These are phyloP conservation scores for Adansonia digitata DNA, from an alignment of 345 rosid genomes.

Conservation along the genomic window DNA sequence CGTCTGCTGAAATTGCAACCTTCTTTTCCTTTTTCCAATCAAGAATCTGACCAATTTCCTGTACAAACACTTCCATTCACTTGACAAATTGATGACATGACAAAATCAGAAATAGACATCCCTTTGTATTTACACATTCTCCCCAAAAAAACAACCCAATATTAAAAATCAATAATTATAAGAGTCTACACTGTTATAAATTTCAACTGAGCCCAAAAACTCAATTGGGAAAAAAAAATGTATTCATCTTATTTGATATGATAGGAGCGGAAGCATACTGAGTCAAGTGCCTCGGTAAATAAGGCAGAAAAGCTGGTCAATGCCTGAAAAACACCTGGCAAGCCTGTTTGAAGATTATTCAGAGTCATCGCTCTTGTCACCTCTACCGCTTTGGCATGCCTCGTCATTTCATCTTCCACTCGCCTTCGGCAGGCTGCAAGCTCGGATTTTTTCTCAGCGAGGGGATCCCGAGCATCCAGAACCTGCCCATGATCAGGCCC, in stretches of 20 bases:
- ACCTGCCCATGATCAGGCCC: constrained; percentile 58
- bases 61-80: constrained; percentile 26
- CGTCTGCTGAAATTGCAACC: constrained; percentile 21
- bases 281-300: constrained; percentile 56
- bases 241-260: constrained; percentile 52
- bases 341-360: constrained; percentile 82
- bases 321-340: constrained; percentile 93
- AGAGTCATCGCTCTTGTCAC: constrained; percentile 89
- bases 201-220: constrained; percentile 23
- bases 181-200: constrained; percentile 23
- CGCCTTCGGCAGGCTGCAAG: constrained; percentile 79
- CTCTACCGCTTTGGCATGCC: constrained; percentile 79
- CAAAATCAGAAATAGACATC: too few species aligned
- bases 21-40: constrained; percentile 3
- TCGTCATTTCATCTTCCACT: constrained; percentile 85
- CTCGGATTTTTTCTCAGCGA: constrained; percentile 75
- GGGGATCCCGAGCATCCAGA: constrained; percentile 87
- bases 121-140: constrained; percentile 35
- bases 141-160: constrained; percentile 22
- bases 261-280: constrained; percentile 71
- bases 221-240: constrained; percentile 7
- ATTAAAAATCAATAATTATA: background rate
- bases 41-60: constrained; percentile 37
- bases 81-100: background rate
- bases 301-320: constrained; percentile 76